Evolutionary conservation across 2,329 filamentous ascomycete species (phyloP), one percentile per base, ranked within the genome.

Genomic region (Epicoccum sorghinum): DNA sequence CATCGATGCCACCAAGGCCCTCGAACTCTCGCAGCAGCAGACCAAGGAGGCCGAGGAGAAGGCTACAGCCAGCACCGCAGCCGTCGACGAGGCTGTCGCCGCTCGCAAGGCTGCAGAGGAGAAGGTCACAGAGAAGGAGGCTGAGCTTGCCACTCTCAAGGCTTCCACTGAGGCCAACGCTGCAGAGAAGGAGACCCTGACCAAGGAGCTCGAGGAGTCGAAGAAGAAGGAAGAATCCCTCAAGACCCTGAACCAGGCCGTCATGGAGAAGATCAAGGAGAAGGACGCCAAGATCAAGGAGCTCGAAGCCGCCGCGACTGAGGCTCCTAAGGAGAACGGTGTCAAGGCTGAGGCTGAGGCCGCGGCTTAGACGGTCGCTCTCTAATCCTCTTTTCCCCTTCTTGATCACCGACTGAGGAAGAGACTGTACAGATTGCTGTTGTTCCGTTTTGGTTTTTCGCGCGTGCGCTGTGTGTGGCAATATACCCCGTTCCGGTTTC

Each of bases 131-230:
- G 25, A 53, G 8, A 39, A 58, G 13, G 41, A 59, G 40, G 56
- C 56, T 22, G 58, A 64, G 6, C 46, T 57, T 14, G 54, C 61
- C n/a, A 22, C 57, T 6, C 42, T 62, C 1, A 67, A 65, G 53
- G 55, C 59, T 27, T 59, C 61, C 18, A 60, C 59, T 29, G 63
- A 58, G 27, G 52, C 41, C 35, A 58, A 52, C 23, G 55, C 61
- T 48, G 39, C 52, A 24, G 64, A 61, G 12, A 57, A 60, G 22
- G 55, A 47, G 3, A 35, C 43, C 10, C 41, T 62, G 13, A 67
- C 64, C 51, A 59, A 60, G 45, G 59, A 64, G 24, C 58, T 66
- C 32, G 64, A 57, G 23, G 53, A 45, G 29, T 61, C 62, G 4
- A 58, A 64, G 59, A 48, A 52, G 41, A 53, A 49, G 3, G 57